phyloP scores from a whole-genome alignment of 2,329 filamentous ascomycete species.

The Onygena corvina region DNA sequence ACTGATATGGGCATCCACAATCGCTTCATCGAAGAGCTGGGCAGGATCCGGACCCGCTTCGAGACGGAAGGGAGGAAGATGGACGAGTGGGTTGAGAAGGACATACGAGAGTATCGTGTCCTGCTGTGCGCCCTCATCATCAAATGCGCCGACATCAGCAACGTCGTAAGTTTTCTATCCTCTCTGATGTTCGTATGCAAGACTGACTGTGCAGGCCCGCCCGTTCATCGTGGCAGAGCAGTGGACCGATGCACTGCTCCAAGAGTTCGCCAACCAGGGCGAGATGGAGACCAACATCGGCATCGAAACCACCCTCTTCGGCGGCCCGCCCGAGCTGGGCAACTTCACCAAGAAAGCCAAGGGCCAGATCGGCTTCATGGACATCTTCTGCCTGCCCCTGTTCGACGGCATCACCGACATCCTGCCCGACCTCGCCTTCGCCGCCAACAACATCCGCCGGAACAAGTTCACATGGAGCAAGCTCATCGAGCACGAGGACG shows the following conservation, averaged over 20 bases:
- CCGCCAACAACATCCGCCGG: slow-evolving; percentile 63
- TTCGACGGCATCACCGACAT: slow-evolving; percentile 82
- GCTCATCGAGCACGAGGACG: slow-evolving; percentile 16
- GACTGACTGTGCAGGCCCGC: slow-evolving; percentile 51
- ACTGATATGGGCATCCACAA: slow-evolving; percentile 98
- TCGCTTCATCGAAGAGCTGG: slow-evolving; percentile 84
- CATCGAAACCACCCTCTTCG: slow-evolving; percentile 77
- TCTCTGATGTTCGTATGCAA: neutral
- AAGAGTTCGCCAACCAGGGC: slow-evolving; percentile 88
- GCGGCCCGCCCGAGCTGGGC: slow-evolving; percentile 63
- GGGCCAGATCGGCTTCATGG: slow-evolving; percentile 93
- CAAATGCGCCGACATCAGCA: slow-evolving; percentile 97
- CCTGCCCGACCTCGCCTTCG: slow-evolving; percentile 72
- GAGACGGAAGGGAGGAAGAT: slow-evolving; percentile 50
- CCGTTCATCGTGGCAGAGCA: slow-evolving; percentile 67
- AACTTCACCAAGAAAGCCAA: slow-evolving; percentile 72
- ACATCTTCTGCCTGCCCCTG: slow-evolving; percentile 80
- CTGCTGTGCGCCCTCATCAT: slow-evolving; percentile 84
- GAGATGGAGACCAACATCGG: slow-evolving; percentile 80
- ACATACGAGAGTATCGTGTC: slow-evolving; percentile 62
- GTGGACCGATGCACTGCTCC: slow-evolving; percentile 90
- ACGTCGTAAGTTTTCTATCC: slow-evolving; percentile 57
- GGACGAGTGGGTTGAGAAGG: slow-evolving; percentile 65
- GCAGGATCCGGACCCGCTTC: slow-evolving; percentile 67
- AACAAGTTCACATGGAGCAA: slow-evolving; percentile 61